phyloP scores from a whole-genome alignment of 1,284 basidiomycete genomes.

The Rugosomyces carneus region DNA sequence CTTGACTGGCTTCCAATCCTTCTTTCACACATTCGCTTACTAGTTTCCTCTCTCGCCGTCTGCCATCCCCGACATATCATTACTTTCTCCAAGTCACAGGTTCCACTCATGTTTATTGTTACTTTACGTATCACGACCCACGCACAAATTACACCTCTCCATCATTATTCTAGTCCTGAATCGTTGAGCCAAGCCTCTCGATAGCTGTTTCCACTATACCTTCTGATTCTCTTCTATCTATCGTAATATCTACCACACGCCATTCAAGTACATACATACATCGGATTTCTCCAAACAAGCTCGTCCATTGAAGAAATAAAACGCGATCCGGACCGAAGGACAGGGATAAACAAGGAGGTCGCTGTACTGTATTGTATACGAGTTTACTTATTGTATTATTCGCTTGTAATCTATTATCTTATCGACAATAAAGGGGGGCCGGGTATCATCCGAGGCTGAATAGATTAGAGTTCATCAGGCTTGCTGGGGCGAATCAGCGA shows the following conservation, averaged over 20 bases:
- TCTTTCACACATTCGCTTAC: constrained; percentile 9
- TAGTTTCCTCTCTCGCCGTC: not conserved
- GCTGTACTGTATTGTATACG: too few species aligned
- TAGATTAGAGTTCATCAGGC: not conserved
- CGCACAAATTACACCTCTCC: constrained; percentile 13
- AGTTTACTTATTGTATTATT: too few species aligned
- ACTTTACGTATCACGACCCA: constrained; percentile 13
- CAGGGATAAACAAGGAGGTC: too few species aligned
- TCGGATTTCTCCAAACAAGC: not conserved
- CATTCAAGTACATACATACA: constrained; percentile 28
- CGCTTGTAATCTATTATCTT: too few species aligned
- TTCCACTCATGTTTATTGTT: constrained; percentile 10
- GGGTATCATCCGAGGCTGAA: not conserved
- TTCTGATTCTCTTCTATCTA: constrained; percentile 24
- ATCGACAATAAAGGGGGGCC: too few species aligned
- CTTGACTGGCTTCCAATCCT: constrained; percentile 4
- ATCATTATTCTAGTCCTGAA: not conserved
- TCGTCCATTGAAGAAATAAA: not conserved
- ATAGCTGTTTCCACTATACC: constrained; percentile 9
- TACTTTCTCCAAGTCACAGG: not conserved
- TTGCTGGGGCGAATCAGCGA: not conserved
- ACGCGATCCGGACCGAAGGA: not conserved
- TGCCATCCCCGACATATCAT: not conserved
- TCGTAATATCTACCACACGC: constrained; percentile 30
- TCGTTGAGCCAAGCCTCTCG: constrained; percentile 1